These are phyloP conservation scores for Tubosaeta sp. DNA, from an alignment of 768 basidiomycete genomes.

Conservation along the genomic window DNA sequence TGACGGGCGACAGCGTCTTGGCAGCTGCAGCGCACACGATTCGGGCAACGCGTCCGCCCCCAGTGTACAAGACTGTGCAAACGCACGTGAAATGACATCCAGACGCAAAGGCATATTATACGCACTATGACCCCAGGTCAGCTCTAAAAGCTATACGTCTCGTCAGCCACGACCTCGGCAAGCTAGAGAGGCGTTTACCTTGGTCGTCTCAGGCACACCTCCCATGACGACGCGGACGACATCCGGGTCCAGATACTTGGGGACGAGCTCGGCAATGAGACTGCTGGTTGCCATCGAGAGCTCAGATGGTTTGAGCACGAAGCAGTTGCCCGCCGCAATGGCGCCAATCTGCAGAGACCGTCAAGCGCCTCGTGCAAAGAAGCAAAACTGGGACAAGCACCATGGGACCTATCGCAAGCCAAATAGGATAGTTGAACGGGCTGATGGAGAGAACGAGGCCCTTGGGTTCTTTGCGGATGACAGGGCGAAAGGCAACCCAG, in stretches of 20 bases:
- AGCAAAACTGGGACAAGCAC: constrained; percentile 38
- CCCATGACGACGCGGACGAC: constrained; percentile 69
- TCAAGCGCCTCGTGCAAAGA: neutral
- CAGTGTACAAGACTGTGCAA: constrained; percentile 50
- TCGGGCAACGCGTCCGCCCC: constrained; percentile 54
- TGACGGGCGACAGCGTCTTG: constrained; percentile 67
- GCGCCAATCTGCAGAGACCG: constrained; percentile 47
- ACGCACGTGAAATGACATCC: neutral
- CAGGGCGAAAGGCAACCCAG: constrained; percentile 57
- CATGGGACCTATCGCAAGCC: constrained; percentile 53
- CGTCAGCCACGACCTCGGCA: neutral
- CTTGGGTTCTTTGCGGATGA: constrained; percentile 72
- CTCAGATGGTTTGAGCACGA: constrained; percentile 76
- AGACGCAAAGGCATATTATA: neutral
- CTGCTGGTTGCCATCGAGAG: constrained; percentile 49
- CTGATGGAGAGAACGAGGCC: constrained; percentile 66
- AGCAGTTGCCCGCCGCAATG: constrained; percentile 73
- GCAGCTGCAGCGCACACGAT: constrained; percentile 74
- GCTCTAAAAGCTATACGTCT: constrained; percentile 54
- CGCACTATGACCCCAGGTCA: constrained; percentile 62
- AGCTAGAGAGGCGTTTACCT: constrained; percentile 24
- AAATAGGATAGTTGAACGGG: constrained; percentile 76
- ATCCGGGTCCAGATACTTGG: constrained; percentile 70
- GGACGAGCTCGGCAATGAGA: constrained; percentile 63
- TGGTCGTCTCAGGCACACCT: constrained; percentile 58